These are phyloP conservation scores for Carex parvula DNA, from an alignment of 176 grass and related monocot genomes.

Conservation along the genomic window DNA sequence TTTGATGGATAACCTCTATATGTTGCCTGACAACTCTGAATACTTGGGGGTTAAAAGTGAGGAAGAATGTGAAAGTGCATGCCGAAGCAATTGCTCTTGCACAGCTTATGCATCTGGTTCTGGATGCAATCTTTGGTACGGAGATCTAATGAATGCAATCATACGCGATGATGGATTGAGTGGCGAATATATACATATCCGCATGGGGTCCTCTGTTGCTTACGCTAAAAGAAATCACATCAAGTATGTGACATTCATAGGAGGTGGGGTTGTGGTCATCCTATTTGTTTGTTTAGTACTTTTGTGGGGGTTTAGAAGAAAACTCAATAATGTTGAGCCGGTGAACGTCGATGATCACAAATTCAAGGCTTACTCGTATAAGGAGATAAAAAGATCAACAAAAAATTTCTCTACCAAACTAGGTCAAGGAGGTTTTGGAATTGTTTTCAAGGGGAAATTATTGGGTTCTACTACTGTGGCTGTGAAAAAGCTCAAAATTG, in stretches of 20 bases:
- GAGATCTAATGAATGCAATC: constrained; percentile 30
- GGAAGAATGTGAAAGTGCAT: constrained; percentile 32
- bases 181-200: constrained; percentile 13
- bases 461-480: constrained; percentile 19
- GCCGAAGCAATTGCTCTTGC: constrained; percentile 47
- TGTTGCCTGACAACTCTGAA: no score
- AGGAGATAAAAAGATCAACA: constrained; percentile 24
- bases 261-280: not conserved
- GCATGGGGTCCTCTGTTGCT: constrained; percentile 16
- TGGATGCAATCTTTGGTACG: constrained; percentile 36
- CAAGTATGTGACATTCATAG: not conserved
- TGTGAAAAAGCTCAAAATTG: constrained; percentile 45
- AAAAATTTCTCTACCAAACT: constrained; percentile 46
- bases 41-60: no score
- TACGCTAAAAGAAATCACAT: not conserved
- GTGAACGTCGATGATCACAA: constrained; percentile 22
- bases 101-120: constrained; percentile 28
- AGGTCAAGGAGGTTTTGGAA: constrained; percentile 39
- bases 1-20: no score
- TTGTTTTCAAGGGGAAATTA: constrained; percentile 44
- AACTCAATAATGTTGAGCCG: not conserved
- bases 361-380: constrained; percentile 26
- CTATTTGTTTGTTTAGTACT: not conserved
- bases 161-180: constrained; percentile 1
- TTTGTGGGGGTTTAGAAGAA: constrained; percentile 10